Conservation (phyloP, 768 basidiomycete genomes). For the Boletus edulis region DNA sequence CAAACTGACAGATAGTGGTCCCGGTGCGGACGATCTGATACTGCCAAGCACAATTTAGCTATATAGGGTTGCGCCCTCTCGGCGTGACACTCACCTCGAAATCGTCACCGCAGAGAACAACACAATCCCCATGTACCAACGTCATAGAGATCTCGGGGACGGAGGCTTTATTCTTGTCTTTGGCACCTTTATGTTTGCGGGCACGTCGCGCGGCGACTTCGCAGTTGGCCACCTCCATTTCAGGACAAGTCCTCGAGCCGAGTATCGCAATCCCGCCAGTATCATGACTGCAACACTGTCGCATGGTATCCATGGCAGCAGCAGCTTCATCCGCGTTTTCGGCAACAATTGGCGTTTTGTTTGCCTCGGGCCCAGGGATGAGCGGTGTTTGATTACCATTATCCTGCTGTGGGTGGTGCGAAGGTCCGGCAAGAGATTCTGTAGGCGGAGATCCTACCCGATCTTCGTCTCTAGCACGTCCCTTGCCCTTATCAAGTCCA, state of each 20-base stretch:
- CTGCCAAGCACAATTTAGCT: slow-evolving; percentile 13
- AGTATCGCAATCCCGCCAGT: background rate
- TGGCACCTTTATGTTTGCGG: slow-evolving; percentile 17
- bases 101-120: slow-evolving; percentile 36
- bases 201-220: background rate
- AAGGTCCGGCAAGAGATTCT: background rate
- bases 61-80: background rate
- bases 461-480: slow-evolving; percentile 4
- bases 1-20: slow-evolving; percentile 31
- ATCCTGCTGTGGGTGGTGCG: background rate
- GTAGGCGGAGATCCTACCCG: slow-evolving; percentile 1
- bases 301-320: slow-evolving; percentile 10
- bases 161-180: slow-evolving; percentile 16
- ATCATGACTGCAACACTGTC: background rate
- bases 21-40: slow-evolving; percentile 29
- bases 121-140: slow-evolving; percentile 39
- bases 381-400: background rate
- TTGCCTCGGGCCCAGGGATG: background rate
- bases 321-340: background rate
- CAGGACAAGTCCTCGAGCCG: background rate
- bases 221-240: background rate
- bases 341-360: background rate
- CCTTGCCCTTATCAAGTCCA: slow-evolving; percentile 12
- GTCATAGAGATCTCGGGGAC: slow-evolving; percentile 28
- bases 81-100: slow-evolving; percentile 37